phyloP scores from a whole-genome alignment of 345 rosid species.

The Cardiospermum halicacabum region DNA sequence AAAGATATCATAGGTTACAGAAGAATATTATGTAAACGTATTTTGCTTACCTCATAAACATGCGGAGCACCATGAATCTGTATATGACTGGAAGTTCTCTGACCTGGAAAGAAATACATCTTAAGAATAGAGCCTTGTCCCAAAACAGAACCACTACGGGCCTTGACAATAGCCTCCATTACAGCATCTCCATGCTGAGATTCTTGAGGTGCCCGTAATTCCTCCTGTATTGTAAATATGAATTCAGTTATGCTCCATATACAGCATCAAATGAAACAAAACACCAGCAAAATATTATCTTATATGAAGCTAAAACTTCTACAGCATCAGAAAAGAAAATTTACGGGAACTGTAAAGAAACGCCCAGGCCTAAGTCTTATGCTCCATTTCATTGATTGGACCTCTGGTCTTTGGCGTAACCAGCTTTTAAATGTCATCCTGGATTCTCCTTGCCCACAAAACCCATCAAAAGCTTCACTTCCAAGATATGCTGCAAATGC shows the following conservation, averaged over 20 bases:
- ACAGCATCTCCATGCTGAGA: conserved; percentile 92
- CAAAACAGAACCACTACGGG: conserved; percentile 84
- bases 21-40: not conserved
- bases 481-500: conserved; percentile 98
- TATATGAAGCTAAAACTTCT: conserved; percentile 1
- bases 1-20: not conserved
- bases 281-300: not conserved
- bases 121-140: conserved; percentile 86
- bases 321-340: conserved; percentile 16
- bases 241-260: conserved; percentile 6
- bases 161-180: conserved; percentile 88
- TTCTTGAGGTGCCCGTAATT: conserved; percentile 73
- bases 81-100: conserved; percentile 76
- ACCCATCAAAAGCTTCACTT: conserved; percentile 88
- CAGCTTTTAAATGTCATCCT: conserved; percentile 82
- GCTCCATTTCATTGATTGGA: conserved; percentile 98
- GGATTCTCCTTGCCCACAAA: conserved; percentile 69
- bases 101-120: conserved; percentile 93
- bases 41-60: conserved; percentile 64
- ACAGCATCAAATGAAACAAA: not conserved
- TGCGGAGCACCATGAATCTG: conserved; percentile 91
- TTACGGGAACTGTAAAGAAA: conserved; percentile 82
- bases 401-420: conserved; percentile 89
- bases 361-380: conserved; percentile 90
- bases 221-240: conserved; percentile 53